Percentiles rank a stretch among this genome's conserved stretches.
Conservation (phyloP, 2,329 filamentous ascomycete species). For the Decorospora gaudefroyi region DNA sequence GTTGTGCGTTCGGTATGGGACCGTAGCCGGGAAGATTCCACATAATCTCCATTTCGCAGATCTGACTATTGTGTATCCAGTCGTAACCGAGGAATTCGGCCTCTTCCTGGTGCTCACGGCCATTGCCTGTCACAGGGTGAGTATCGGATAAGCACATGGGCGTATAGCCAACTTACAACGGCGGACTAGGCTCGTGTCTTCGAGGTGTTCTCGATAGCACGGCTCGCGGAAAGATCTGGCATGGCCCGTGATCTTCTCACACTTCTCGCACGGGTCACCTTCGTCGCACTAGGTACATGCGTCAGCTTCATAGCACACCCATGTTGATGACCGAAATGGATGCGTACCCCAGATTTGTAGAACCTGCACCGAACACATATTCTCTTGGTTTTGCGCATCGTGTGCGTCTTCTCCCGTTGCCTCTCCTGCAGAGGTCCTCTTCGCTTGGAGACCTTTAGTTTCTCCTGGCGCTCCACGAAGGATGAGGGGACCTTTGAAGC, state of each 20-base stretch:
- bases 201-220: conserved; percentile 42
- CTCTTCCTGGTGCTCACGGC: conserved; percentile 43
- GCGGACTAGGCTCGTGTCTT: conserved; percentile 40
- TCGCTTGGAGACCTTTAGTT: conserved; percentile 41
- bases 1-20: conserved; percentile 31
- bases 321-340: neutral
- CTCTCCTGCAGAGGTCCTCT: conserved; percentile 37
- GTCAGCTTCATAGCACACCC: conserved; percentile 10
- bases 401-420: conserved; percentile 39
- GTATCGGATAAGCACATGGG: neutral
- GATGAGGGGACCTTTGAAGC: conserved; percentile 39
- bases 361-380: conserved; percentile 45
- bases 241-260: conserved; percentile 36
- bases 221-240: conserved; percentile 40
- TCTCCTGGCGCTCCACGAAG: conserved; percentile 41
- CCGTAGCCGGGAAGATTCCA: conserved; percentile 46
- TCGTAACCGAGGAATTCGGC: conserved; percentile 40
- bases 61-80: conserved; percentile 32
- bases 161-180: conserved; percentile 28
- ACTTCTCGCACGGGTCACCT: conserved; percentile 40
- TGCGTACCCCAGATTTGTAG: conserved; percentile 42
- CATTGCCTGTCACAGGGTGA: conserved; percentile 38
- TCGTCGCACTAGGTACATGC: conserved; percentile 39
- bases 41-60: conserved; percentile 40
- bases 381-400: conserved; percentile 42